These are phyloP conservation scores for Volvox reticuliferus DNA, from an alignment of 139 green algal species.

Conservation along the genomic window DNA sequence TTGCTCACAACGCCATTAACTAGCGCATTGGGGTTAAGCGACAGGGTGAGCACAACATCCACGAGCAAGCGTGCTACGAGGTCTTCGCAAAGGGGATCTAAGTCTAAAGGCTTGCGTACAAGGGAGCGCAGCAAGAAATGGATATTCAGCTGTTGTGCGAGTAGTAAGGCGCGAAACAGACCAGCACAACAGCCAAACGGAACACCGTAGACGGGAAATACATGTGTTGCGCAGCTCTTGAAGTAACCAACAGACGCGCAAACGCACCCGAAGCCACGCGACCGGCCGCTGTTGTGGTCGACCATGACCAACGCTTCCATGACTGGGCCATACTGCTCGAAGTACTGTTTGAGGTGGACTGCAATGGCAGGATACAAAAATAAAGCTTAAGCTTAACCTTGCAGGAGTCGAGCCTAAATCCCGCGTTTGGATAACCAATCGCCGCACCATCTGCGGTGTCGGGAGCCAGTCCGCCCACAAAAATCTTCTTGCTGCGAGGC, in stretches of 20 bases:
- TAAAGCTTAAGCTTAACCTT: neutral
- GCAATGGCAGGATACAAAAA: neutral
- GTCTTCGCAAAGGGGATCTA: no score
- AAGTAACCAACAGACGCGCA: conserved; percentile 75
- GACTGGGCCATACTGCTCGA: conserved; percentile 90
- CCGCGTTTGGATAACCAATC: neutral
- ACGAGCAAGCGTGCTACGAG: no score
- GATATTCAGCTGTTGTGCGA: no score
- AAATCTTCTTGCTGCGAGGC: conserved; percentile 85
- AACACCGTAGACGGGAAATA: no score
- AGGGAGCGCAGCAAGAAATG: no score
- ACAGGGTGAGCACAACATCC: no score
- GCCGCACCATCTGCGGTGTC: conserved; percentile 83
- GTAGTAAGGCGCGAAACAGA: no score
- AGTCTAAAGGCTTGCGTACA: no score
- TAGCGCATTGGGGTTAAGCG: no score
- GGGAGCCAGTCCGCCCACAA: conserved; percentile 88
- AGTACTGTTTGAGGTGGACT: conserved; percentile 78
- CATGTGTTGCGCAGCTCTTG: no score
- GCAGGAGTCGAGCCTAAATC: neutral
- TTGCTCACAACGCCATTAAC: no score
- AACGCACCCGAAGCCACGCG: conserved; percentile 84
- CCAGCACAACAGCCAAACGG: no score
- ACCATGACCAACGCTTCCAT: conserved; percentile 88
- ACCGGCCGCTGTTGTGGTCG: conserved; percentile 81